Evolutionary conservation across 2,329 filamentous ascomycete genomes (phyloP), one percentile per base, ranked within the genome.

Genomic region (Drechslera avenae): DNA sequence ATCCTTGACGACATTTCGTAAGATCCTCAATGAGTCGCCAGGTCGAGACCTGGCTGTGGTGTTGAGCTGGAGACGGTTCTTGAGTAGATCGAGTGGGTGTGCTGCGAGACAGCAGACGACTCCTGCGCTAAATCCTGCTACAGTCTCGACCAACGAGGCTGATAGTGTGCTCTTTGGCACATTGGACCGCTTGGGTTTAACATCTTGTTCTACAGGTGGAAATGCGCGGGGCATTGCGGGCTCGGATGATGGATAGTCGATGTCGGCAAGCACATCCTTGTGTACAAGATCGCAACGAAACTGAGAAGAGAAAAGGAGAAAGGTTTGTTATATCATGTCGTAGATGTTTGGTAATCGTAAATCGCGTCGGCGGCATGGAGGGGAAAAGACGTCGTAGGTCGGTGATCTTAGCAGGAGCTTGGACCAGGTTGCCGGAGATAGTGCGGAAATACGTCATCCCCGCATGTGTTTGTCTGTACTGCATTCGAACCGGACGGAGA

Each of bases 21-120:
- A 71, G 23, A 86, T 78, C 14, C 78, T 78, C 28, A 81, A 68
- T 2, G 83, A 84, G 59, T 76, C 79, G 39, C 83, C 83, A 39
- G 81, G 57, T 39, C 76, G 76, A 46, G 79, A 75, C 47, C 76
- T 71, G 12, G 52, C 74, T 8, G 56, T 48, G 0, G 71, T 73
- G 32, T 72, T 73, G 31, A 73, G 86, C 78, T 99, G 94, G 71
- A 99, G 86, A 58, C 94, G 88, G 54, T 93, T 97, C 81, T 99
- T 99, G 72, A 97, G 86, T 58, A 99, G 86, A 76, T 99, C 94
- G 53, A 99, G 85, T 26, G 94, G 94, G 72, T 97, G 93, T 44
- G 94, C 88, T 49, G 86, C 87, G 40, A 97, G 81, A 18, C 94
- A 97, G 45, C 92, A 89, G 63, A 91, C 83, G 49, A 91, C 83